These are phyloP conservation scores for Agrocybe pediades DNA, from an alignment of 768 basidiomycete genomes.

Conservation along the genomic window DNA sequence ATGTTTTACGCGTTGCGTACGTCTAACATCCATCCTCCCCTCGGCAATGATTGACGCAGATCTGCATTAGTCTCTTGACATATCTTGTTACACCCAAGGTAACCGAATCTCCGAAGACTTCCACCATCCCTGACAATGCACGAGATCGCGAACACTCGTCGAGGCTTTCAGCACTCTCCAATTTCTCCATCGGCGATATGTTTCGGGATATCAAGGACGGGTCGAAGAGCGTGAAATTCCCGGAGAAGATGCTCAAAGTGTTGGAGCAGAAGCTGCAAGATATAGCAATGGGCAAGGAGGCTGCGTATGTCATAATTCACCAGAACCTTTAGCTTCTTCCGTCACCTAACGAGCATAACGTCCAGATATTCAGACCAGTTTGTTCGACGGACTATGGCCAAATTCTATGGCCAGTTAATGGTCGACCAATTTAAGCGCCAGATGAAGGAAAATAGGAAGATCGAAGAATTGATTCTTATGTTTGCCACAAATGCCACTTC, in stretches of 20 bases:
- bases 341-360: background rate
- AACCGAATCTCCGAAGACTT: conserved; percentile 32
- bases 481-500: conserved; percentile 91
- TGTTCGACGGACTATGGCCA: conserved; percentile 86
- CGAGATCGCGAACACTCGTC: conserved; percentile 69
- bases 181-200: conserved; percentile 72
- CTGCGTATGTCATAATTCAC: conserved; percentile 61
- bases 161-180: conserved; percentile 68
- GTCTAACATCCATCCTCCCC: conserved; percentile 26
- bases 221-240: conserved; percentile 87
- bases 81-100: conserved; percentile 70
- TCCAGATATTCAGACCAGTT: conserved; percentile 86
- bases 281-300: conserved; percentile 92
- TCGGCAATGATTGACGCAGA: conserved; percentile 15
- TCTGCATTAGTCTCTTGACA: conserved; percentile 59
- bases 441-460: conserved; percentile 95
- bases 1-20: conserved; percentile 84
- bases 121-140: conserved; percentile 32
- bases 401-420: conserved; percentile 90
- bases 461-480: conserved; percentile 95
- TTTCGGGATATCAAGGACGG: conserved; percentile 80
- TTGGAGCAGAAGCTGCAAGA: conserved; percentile 88
- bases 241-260: conserved; percentile 90
- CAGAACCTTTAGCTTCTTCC: background rate
- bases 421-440: conserved; percentile 84